Evolutionary conservation across 108 stramenopile species (phyloP), one percentile per base, ranked within the genome.

Genomic region (Hondaea fermentalgiana): DNA sequence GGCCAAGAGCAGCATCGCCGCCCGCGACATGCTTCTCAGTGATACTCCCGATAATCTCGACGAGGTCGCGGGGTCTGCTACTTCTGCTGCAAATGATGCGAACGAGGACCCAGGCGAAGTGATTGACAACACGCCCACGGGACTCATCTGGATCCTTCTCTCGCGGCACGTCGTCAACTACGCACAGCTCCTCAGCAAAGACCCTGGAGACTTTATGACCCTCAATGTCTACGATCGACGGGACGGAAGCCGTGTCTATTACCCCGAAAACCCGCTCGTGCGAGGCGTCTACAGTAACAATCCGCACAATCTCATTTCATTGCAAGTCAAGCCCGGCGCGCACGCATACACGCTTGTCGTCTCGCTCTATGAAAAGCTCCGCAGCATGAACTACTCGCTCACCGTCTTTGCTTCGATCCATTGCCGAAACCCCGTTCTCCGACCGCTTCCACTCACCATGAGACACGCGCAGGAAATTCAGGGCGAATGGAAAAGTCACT

Each of bases 261-360:
- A 90, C 25, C 90, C 91, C 19, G 90, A 72, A 25, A 89, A 89
- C 4, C 71, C 88, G 16, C 55, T 91, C 49, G 57, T 90, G 60
- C 57, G 72, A 42, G 92, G 92, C 5, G 47, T 88, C 19, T 93
- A 93, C 92, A 90, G 87, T 29, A 92, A 92, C 91, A 91, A 92
- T 8, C 93, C 93, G 23, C 92, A 93, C 64, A 91, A 89, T 4
- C 89, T 93, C 10, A 58, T 89, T 23, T 42, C 25, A 5, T 5
- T 88, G 25, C 14, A 49, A 23, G 5, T 71, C 23, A 17, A 43
- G 45, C 60, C 60, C 17, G 88, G 88, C 35, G 55, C 44, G 21
- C 44, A 45, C 1, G 23, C 17, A 6, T 92, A 92, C 87, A 92
- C 92, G 19, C 87, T 93, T n/a, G 93, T 93, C 16, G 53, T 93